These are phyloP conservation scores for Prunus salicina DNA, from an alignment of 306 rosid species.

Conservation along the genomic window DNA sequence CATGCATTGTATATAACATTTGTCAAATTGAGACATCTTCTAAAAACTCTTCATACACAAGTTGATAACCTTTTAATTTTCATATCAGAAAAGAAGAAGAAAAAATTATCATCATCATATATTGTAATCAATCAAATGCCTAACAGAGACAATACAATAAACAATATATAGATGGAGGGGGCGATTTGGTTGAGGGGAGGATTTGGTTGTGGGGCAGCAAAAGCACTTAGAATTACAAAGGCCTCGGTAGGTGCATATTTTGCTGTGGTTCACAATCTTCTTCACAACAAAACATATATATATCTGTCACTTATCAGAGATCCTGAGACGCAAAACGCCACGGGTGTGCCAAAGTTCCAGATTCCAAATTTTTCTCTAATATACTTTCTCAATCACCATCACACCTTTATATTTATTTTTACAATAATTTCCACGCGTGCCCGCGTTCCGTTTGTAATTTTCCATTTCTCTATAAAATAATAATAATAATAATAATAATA, in stretches of 20 bases:
- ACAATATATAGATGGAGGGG: conserved; percentile 22
- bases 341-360: conserved; percentile 29
- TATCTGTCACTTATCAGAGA: not conserved
- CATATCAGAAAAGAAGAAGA: not conserved
- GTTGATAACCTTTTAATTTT: not conserved
- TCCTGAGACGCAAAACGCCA: conserved; percentile 15
- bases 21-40: no score
- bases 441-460: no score
- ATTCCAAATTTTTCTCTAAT: conserved; percentile 37
- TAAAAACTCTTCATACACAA: no score
- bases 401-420: conserved; percentile 12
- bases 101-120: no score
- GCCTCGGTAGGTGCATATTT: conserved; percentile 8
- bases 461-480: no score
- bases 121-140: not conserved
- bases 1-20: not conserved
- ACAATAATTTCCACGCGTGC: not conserved
- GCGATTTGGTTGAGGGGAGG: conserved; percentile 12
- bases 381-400: conserved; percentile 38
- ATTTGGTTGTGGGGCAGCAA: conserved; percentile 50
- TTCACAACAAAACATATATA: conserved; percentile 22
- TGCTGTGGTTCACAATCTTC: not conserved
- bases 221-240: conserved; percentile 42
- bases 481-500: no score
- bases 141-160: not conserved